Percentiles rank a stretch among this genome's conserved stretches.
These are phyloP conservation scores for Verbena officinalis DNA, from an alignment of 257 asterid species.

Conservation along the genomic window DNA sequence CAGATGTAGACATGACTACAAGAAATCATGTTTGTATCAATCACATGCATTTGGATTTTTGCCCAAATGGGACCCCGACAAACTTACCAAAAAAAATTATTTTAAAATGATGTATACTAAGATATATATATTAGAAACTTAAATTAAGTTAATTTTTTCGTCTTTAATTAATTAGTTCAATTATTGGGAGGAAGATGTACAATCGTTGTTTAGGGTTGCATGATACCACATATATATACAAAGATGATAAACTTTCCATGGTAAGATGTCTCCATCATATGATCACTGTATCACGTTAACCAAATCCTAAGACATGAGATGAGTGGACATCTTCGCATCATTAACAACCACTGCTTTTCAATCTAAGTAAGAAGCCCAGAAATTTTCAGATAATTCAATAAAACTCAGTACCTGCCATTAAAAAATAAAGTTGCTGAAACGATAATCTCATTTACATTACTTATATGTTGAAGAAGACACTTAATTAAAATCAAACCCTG, in stretches of 20 bases:
- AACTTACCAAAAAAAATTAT: neutral
- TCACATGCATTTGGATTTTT: slow-evolving; percentile 34
- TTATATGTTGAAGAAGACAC: slow-evolving; percentile 13
- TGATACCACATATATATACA: too few species aligned
- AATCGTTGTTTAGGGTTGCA: too few species aligned
- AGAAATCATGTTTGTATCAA: slow-evolving; percentile 1
- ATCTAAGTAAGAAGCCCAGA: neutral
- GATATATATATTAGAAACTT: too few species aligned
- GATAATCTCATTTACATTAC: neutral
- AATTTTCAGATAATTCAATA: neutral
- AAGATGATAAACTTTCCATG: neutral
- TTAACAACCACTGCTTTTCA: too few species aligned
- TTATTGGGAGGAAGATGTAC: too few species aligned
- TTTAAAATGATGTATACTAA: too few species aligned
- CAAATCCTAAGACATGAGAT: neutral
- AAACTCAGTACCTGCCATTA: neutral
- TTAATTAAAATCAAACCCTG: slow-evolving; percentile 12
- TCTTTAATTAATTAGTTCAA: too few species aligned
- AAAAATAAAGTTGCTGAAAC: neutral
- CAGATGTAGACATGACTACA: too few species aligned
- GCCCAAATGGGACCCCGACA: slow-evolving; percentile 13
- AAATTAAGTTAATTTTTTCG: too few species aligned
- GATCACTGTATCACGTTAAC: neutral
- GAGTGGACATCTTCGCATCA: neutral
- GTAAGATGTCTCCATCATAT: slow-evolving; percentile 28